Evolutionary conservation across 768 basidiomycete genomes (phyloP).

Genomic region (Suillus plorans): DNA sequence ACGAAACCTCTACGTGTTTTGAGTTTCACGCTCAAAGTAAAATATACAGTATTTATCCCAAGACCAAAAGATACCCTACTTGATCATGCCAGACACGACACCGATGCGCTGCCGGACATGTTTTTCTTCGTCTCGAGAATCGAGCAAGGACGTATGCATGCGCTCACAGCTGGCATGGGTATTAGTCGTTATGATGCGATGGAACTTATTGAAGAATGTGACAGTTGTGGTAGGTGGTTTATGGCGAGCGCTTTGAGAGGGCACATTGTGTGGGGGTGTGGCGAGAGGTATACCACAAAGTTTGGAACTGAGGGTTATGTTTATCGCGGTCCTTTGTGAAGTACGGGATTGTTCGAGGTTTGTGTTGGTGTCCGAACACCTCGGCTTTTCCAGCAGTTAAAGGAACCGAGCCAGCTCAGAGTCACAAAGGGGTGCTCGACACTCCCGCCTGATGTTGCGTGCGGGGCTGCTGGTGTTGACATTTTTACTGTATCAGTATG

Average conservation of each 20-base stretch:
- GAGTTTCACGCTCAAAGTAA: neutral
- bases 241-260: neutral
- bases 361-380: neutral
- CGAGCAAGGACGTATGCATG: neutral
- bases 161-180: neutral
- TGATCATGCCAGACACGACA: neutral
- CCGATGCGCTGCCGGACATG: neutral
- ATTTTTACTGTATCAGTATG: neutral
- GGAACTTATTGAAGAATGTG: neutral
- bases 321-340: neutral
- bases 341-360: neutral
- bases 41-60: neutral
- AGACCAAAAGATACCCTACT: conserved; percentile 4
- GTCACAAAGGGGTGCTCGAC: neutral
- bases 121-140: neutral
- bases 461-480: neutral
- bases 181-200: neutral
- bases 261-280: neutral
- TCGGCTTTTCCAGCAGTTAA: neutral
- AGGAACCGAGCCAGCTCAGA: neutral
- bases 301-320: neutral
- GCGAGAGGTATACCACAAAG: too few species aligned
- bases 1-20: neutral
- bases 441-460: neutral
- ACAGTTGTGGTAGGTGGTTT: neutral